Percentiles rank a stretch among this genome's conserved stretches.
phyloP scores from a whole-genome alignment of 371 early-diverging fungal genomes.

The Mortierella sp. region DNA sequence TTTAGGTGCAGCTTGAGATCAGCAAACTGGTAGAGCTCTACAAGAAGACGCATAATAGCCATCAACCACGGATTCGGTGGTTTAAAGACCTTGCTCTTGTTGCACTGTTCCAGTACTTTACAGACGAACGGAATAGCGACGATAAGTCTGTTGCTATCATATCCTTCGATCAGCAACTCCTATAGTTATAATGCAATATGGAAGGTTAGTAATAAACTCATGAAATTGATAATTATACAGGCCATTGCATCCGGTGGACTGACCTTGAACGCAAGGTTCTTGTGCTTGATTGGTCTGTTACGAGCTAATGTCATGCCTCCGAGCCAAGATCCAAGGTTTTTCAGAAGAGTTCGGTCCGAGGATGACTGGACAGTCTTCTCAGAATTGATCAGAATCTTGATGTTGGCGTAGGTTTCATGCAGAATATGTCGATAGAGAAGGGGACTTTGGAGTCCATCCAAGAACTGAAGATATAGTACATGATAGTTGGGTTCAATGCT shows the following conservation, averaged over 20 bases:
- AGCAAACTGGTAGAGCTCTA: slow-evolving; percentile 93
- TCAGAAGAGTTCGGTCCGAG: slow-evolving; percentile 88
- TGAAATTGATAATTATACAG: neutral
- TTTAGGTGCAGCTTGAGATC: slow-evolving; percentile 94
- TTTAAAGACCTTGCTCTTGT: slow-evolving; percentile 86
- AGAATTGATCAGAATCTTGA: slow-evolving; percentile 89
- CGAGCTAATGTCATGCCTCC: slow-evolving; percentile 96
- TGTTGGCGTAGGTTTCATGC: slow-evolving; percentile 90
- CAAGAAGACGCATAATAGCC: slow-evolving; percentile 90
- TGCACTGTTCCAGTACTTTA: slow-evolving; percentile 94
- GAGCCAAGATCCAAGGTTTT: slow-evolving; percentile 97
- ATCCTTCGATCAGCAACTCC: slow-evolving; percentile 93
- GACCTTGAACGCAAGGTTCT: slow-evolving; percentile 93
- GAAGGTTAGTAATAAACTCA: neutral
- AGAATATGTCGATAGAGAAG: slow-evolving; percentile 80
- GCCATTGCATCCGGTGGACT: slow-evolving; percentile 8
- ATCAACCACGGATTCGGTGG: slow-evolving; percentile 99
- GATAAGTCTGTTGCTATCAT: slow-evolving; percentile 85
- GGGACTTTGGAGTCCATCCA: slow-evolving; percentile 77
- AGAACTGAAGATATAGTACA: slow-evolving; percentile 82
- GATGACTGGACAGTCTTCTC: slow-evolving; percentile 94
- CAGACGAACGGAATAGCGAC: slow-evolving; percentile 98
- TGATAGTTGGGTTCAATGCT: slow-evolving; percentile 97
- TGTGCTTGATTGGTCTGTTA: slow-evolving; percentile 94
- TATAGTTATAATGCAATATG: slow-evolving; percentile 27